These are phyloP conservation scores for Arabidopsis suecica DNA, from an alignment of 345 rosid species.

Conservation along the genomic window DNA sequence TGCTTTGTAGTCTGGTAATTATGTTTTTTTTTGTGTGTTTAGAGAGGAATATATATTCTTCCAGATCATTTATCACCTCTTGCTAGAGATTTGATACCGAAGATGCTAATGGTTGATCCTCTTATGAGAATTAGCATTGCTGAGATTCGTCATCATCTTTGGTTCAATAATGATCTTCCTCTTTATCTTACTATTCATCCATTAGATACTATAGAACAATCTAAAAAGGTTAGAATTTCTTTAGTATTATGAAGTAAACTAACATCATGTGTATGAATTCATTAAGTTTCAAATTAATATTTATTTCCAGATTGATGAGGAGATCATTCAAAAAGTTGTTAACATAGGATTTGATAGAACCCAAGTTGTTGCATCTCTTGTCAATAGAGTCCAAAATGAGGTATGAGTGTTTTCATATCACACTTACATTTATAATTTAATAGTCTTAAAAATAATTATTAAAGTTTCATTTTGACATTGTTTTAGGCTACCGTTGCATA, in stretches of 20 bases:
- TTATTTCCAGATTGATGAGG: conserved; percentile 74
- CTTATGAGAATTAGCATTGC: conserved; percentile 74
- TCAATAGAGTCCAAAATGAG: conserved; percentile 66
- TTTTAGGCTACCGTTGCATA: conserved; percentile 89
- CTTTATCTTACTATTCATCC: conserved; percentile 73
- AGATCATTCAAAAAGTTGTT: conserved; percentile 69
- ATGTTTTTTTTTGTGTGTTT: conserved; percentile 4
- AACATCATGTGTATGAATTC: conserved; percentile 7
- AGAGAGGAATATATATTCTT: conserved; percentile 80
- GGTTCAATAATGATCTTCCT: conserved; percentile 78
- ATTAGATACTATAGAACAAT: conserved; percentile 63
- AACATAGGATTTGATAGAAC: conserved; percentile 69
- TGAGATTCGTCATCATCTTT: conserved; percentile 74
- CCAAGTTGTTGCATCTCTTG: conserved; percentile 66
- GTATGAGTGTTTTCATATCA: conserved; percentile 45
- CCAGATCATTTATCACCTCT: conserved; percentile 80
- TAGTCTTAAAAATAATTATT: conserved; percentile 4
- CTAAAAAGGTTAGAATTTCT: conserved; percentile 54
- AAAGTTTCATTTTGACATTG: conserved; percentile 24
- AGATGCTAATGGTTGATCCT: conserved; percentile 90
- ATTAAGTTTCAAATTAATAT: not conserved
- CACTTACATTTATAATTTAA: not conserved
- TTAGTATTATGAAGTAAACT: not conserved
- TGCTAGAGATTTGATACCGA: conserved; percentile 84
- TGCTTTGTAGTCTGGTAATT: conserved; percentile 5